Conservation (phyloP, 2,329 filamentous ascomycete species). For the Exophiala lecanii-corni region DNA sequence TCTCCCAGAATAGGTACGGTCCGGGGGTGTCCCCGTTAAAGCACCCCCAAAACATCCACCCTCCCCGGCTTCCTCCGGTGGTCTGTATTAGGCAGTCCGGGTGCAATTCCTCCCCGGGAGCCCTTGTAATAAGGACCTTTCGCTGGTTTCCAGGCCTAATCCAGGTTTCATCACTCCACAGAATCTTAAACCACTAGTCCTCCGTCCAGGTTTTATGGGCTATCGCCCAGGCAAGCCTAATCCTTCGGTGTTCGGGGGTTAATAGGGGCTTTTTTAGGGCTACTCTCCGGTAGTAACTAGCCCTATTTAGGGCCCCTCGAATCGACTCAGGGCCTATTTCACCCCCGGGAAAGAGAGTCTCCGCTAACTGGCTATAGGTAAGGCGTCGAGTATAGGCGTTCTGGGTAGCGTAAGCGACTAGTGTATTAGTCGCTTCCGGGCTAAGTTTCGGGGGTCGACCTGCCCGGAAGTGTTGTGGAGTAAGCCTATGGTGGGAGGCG, state of each 20-base stretch:
- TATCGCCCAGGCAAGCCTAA: constrained; percentile 1
- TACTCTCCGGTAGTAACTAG: background rate
- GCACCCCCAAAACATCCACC: constrained; percentile 32
- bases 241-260: background rate
- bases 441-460: too few species aligned
- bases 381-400: constrained; percentile 3
- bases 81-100: constrained; percentile 24
- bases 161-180: constrained; percentile 26
- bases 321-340: constrained; percentile 1
- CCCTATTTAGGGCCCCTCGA: background rate
- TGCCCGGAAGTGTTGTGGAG: too few species aligned
- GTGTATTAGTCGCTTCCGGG: too few species aligned
- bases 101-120: constrained; percentile 24
- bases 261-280: constrained; percentile 4
- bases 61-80: constrained; percentile 21
- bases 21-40: constrained; percentile 28
- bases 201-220: constrained; percentile 4
- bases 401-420: too few species aligned
- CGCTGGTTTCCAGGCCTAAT: constrained; percentile 15
- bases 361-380: constrained; percentile 1
- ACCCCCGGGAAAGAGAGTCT: background rate
- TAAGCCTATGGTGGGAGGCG: too few species aligned
- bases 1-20: constrained; percentile 31
- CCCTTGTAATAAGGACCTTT: constrained; percentile 19
- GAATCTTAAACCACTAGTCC: constrained; percentile 12